Evolutionary conservation across 345 rosid species (phyloP).

Genomic region (Excoecaria cochinchinensis): DNA sequence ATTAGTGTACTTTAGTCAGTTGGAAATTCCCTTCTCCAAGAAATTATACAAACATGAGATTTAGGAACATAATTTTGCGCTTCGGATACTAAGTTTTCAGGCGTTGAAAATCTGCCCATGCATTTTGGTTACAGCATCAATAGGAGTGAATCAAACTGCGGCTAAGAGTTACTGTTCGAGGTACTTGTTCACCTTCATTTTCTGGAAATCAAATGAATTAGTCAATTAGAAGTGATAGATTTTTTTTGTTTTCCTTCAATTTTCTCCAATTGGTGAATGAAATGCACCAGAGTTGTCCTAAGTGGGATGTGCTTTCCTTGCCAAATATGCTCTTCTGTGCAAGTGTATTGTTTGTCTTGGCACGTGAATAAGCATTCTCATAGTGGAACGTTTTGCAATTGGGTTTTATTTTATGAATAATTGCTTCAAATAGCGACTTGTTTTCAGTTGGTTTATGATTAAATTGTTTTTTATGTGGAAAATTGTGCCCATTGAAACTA

Average conservation of each 20-base stretch:
- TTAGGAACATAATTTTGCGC: conserved; percentile 4
- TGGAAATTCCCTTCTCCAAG: neutral
- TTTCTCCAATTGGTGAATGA: neutral
- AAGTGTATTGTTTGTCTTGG: neutral
- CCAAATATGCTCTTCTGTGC: neutral
- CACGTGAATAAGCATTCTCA: neutral
- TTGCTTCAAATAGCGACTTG: too few relatives aligned
- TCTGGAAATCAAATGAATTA: too few relatives aligned
- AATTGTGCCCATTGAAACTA: too few relatives aligned
- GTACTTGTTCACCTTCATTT: neutral
- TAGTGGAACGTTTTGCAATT: too few relatives aligned
- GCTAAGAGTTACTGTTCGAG: neutral
- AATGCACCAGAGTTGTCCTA: neutral
- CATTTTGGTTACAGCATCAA: neutral
- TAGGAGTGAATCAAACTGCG: conserved; percentile 1
- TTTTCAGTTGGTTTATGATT: too few relatives aligned
- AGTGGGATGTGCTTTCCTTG: neutral
- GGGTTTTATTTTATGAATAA: too few relatives aligned
- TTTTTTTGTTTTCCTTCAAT: neutral
- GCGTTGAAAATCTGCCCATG: neutral
- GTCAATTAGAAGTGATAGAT: neutral
- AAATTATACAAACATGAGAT: conserved; percentile 11
- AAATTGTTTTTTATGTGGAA: too few relatives aligned
- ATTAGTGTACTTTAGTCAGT: neutral
- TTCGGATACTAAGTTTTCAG: conserved; percentile 14